A percentile compares a stretch with the other conserved stretches of the same genome.
phyloP scores from a whole-genome alignment of 768 basidiomycete species.

The Amanita polypyramis region DNA sequence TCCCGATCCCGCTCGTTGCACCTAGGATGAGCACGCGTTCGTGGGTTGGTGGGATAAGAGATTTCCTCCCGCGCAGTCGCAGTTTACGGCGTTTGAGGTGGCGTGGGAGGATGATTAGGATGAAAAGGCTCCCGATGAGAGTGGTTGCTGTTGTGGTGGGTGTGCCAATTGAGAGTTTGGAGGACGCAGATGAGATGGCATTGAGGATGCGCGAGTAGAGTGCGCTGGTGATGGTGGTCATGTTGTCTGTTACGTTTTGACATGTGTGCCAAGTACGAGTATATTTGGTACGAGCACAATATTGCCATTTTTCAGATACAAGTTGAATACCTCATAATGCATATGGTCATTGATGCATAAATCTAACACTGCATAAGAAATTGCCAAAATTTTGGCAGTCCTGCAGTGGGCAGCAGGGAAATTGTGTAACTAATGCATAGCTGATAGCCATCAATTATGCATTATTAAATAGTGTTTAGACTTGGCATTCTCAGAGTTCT shows the following conservation, averaged over 20 bases:
- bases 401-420: neutral
- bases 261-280: too few relatives aligned
- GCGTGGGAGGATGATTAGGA: constrained; percentile 8
- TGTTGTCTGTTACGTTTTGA: too few relatives aligned
- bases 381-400: neutral
- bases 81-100: constrained; percentile 16
- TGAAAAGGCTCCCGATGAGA: neutral
- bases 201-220: too few relatives aligned
- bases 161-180: neutral
- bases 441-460: too few relatives aligned
- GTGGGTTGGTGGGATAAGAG: constrained; percentile 24
- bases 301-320: too few relatives aligned
- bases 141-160: too few relatives aligned
- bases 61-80: too few relatives aligned
- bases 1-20: constrained; percentile 77
- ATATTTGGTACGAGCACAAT: too few relatives aligned
- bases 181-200: too few relatives aligned
- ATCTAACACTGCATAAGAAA: constrained; percentile 1
- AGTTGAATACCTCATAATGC: too few relatives aligned
- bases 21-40: constrained; percentile 81
- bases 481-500: neutral
- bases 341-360: too few relatives aligned
- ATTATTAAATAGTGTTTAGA: constrained; percentile 3
- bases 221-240: too few relatives aligned
- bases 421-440: constrained; percentile 1